Conservation (phyloP, 2,329 filamentous ascomycete species). For the Fusarium acutatum region DNA sequence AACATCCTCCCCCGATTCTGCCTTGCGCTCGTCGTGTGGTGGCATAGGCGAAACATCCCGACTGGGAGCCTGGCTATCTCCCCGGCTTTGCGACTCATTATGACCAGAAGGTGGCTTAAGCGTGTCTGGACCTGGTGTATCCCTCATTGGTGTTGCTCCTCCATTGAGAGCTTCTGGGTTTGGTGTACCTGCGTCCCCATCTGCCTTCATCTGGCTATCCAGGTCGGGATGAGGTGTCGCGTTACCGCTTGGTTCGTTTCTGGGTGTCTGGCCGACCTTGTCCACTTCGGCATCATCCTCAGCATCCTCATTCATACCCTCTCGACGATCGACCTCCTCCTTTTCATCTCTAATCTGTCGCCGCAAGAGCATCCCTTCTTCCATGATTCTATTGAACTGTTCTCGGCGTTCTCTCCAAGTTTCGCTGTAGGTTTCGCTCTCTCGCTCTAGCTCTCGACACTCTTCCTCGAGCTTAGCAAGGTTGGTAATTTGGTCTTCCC, state of each 20-base stretch:
- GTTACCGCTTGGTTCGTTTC: constrained; percentile 60
- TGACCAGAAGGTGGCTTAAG: constrained; percentile 31
- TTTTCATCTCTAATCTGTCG: constrained; percentile 93
- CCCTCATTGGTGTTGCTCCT: constrained; percentile 46
- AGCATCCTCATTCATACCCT: constrained; percentile 78
- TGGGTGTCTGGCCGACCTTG: constrained; percentile 58
- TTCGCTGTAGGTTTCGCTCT: constrained; percentile 81
- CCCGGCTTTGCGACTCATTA: constrained; percentile 31
- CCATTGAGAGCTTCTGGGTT: constrained; percentile 40
- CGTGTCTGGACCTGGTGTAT: constrained; percentile 43
- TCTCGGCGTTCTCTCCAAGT: constrained; percentile 87
- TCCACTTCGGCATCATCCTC: constrained; percentile 65
- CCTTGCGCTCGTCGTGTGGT: constrained; percentile 45
- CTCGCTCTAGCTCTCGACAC: constrained; percentile 84
- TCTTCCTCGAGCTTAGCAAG: constrained; percentile 86
- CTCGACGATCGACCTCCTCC: constrained; percentile 88
- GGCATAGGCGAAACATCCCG: constrained; percentile 43
- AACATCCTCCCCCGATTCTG: constrained; percentile 62
- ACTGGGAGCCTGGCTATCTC: constrained; percentile 43
- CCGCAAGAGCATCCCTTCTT: constrained; percentile 87
- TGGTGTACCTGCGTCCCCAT: constrained; percentile 43
- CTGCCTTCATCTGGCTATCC: constrained; percentile 43
- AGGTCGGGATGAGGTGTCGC: constrained; percentile 60
- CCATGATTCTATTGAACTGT: constrained; percentile 88
- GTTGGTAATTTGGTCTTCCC: constrained; percentile 83